Evolutionary conservation across 1,284 basidiomycete genomes (phyloP).

Genomic region (Phaffia rhodozyma): DNA sequence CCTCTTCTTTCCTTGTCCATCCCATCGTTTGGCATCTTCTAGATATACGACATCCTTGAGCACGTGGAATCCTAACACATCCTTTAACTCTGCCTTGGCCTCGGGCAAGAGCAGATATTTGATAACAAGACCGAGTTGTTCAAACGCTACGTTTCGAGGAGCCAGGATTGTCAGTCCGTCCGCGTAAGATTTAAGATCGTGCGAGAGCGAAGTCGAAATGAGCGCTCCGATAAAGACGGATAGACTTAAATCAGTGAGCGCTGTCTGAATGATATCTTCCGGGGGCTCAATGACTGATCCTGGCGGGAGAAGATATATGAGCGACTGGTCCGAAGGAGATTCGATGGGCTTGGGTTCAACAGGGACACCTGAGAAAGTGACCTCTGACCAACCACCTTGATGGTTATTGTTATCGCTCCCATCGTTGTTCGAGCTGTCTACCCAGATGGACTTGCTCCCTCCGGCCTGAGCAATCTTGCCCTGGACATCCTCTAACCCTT

Average conservation of each 20-base stretch:
- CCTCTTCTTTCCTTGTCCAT: slow-evolving; percentile 27
- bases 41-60: slow-evolving; percentile 67
- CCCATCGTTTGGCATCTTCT: slow-evolving; percentile 27
- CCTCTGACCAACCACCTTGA: slow-evolving; percentile 37
- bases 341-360: slow-evolving; percentile 64
- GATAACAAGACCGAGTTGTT: slow-evolving; percentile 75
- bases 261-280: slow-evolving; percentile 63
- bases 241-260: slow-evolving; percentile 66
- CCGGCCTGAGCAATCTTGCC: slow-evolving; percentile 17
- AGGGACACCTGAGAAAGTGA: slow-evolving; percentile 74
- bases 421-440: slow-evolving; percentile 23
- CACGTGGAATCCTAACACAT: slow-evolving; percentile 73
- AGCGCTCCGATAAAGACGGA: slow-evolving; percentile 83
- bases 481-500: slow-evolving; percentile 18
- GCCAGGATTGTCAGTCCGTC: slow-evolving; percentile 73
- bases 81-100: slow-evolving; percentile 63
- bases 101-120: slow-evolving; percentile 61
- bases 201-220: slow-evolving; percentile 68
- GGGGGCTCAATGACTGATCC: slow-evolving; percentile 60
- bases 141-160: slow-evolving; percentile 79
- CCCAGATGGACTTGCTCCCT: slow-evolving; percentile 10
- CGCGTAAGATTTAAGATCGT: slow-evolving; percentile 47
- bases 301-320: slow-evolving; percentile 79
- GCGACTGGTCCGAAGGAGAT: slow-evolving; percentile 48
- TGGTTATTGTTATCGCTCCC: slow-evolving; percentile 31